phyloP scores from a whole-genome alignment of 2,329 filamentous ascomycete species.

The Aspergillus ibericus region DNA sequence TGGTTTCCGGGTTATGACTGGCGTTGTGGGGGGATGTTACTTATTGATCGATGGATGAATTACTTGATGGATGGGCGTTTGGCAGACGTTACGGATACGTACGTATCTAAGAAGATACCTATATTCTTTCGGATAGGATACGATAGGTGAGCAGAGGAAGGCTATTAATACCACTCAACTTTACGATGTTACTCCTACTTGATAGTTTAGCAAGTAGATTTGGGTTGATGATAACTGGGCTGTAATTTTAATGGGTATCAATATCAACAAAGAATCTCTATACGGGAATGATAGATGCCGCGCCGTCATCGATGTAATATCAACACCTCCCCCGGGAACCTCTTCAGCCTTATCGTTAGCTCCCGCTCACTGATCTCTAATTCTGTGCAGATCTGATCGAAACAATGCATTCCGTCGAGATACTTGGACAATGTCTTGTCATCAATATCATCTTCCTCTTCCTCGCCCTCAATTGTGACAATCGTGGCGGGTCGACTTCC shows the following conservation, averaged over 20 bases:
- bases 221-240: no score
- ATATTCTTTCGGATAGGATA: neutral
- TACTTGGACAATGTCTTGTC: conserved; percentile 42
- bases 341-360: conserved; percentile 44
- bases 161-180: neutral
- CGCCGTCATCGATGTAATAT: conserved; percentile 46
- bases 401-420: conserved; percentile 51
- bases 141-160: neutral
- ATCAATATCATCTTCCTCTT: conserved; percentile 34
- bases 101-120: neutral
- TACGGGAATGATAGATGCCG: neutral
- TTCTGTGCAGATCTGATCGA: conserved; percentile 54
- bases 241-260: neutral
- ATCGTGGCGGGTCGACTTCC: conserved; percentile 24
- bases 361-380: conserved; percentile 50
- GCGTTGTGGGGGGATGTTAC: neutral
- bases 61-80: neutral
- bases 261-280: neutral
- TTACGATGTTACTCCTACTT: neutral
- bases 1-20: neutral
- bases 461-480: conserved; percentile 32
- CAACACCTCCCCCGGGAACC: conserved; percentile 45
- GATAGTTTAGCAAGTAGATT: no score
- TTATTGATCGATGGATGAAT: neutral
- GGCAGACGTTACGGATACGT: neutral